Base-by-base conservation (phyloP, 208 protist species). In the Naegleria fowleri region DNA sequence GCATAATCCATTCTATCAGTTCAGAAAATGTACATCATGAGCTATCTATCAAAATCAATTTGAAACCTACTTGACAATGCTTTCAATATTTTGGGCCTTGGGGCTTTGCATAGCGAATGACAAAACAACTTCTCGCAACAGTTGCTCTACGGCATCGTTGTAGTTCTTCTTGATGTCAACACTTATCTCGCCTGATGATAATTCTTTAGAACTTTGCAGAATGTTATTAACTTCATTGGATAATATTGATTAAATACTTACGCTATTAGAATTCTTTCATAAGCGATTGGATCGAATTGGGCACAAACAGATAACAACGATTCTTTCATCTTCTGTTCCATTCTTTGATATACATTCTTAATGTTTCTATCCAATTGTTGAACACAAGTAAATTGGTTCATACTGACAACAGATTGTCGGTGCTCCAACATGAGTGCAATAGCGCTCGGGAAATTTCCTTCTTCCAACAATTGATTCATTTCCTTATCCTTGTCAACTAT, bases 231-330 rank as follows among this genome's bases (percentile, higher is more conserved):
- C 7, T 41, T 6, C 5, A 41, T 29, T 84, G 3, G 76, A 38
- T 48, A 7, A 48, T 48, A 48, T 5, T 0, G 13, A 48, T 51
- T 48, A 86, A 48, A 79, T 36, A 79, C 67, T 0, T 88, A 88
- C 25, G 85, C 85, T 39, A 58, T 58, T 39, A 88, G 55, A 58
- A 88, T 88, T 48, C 85, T 29, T n/a, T 88, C 85, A 88, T 88
- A 88, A 3, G 16, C 15, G 25, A 58, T n/a, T 19, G 11, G 3
- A 58, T 88, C 43, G 19, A 58, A 88, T 13, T 6, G 15, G 15
- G 41, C 43, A 39, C 19, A 39, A 33, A 88, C 40, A 22, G 43
- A 36, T 19, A 58, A 7, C 0, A 88, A 36, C 55, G 85, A 25
- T n/a, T 88, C 85, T 5, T 51, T 39, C 85, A 88, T 58, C 41